Evolutionary conservation across 352 stramenopile genomes (phyloP), one percentile per base, ranked within the genome.

Genomic region (Achlya hypogyna): DNA sequence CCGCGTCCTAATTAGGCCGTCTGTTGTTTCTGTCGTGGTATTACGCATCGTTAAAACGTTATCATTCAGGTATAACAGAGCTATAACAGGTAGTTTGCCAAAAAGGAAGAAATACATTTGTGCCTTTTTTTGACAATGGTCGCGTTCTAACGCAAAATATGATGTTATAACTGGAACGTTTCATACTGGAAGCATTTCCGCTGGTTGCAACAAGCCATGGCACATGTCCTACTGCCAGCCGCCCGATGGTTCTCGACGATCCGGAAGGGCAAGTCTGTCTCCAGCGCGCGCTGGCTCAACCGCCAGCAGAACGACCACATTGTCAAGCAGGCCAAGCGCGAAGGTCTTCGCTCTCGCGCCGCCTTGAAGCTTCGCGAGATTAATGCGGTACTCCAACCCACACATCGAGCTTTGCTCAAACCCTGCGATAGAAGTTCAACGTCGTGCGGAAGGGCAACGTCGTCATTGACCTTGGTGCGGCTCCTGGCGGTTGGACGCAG

Each of bases 301-400:
- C 85, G 87, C 10, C 87, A 96, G 72, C 91, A 82, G 79, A 88
- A 72, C 67, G 87, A 96, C 54, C 87, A 84, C 40, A 69, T 88
- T 38, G 87, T 96, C 28, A 91, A 93, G 54, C 81, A 92, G 70
- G 82, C 85, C 70, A 93, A 93, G 69, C 80, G 83, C 51, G 82
- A 92, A 49, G 86, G 83, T 12, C 76, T 92, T 22, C 82, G 87
- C 25, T 93, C 85, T 16, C 79, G 87, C 14, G 83, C 87, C 4
- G 87, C 87, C 16, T 77, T 93, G 63, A 96, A 96, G 62, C 74
- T 96, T 51, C 74, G 81, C 32, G 85, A 96, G 62, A 75, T 96
- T 53, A 93, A 96, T 64, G 71, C 75, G 34, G 81, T 89, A 47
- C 32, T 70, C 34, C 5, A 2, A 25, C 14, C 14, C 35, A n/a